Base-by-base conservation (phyloP, 306 rosid species). In the Vicia faba region DNA sequence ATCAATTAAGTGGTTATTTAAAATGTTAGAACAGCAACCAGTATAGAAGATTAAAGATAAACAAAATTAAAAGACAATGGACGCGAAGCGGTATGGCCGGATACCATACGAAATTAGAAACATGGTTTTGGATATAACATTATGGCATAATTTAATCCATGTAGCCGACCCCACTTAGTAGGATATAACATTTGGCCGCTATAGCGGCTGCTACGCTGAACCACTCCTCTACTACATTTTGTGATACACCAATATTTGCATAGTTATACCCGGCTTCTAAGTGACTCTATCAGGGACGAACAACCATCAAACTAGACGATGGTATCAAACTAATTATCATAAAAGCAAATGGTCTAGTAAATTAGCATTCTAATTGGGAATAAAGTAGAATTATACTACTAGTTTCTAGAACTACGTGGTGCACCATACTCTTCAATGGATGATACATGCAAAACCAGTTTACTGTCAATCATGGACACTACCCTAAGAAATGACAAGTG, bases 341-440 rank as follows among this genome's bases (percentile, higher is more conserved):
- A 68, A 20, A 53, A 36, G 61, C 36, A 33, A 20, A 36, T 51
- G 39, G 14, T 23, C 64, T 3, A 38, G 41, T 68, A 54, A 40
- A 23, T n/a, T n/a, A 68, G 25, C 28, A 68, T 53, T 54, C 40
- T 54, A 68, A 39, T n/a, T 39, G 54, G 28, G n/a, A 68, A 54
- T 54, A 68, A n/a, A 50, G 13, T 50, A 23, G 11, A 16, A 49
- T 8, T 66, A 48, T 10, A 12, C 38, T 8, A 48, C 12, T 35
- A 49, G 13, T 31, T 33, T 49, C 20, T 18, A 66, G 39, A 36
- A 51, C 20, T 35, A 35, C 10, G 7, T 33, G 38, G 45, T 40
- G 44, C n/a, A 39, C 44, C n/a, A 10, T 66, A 40, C 49, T 67
- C 56, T 49, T 38, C 72, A 36, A 51, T 55, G 38, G 64, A 3